Evolutionary conservation across 805 yeast species (phyloP).

Genomic region (Starmerella bombicola): DNA sequence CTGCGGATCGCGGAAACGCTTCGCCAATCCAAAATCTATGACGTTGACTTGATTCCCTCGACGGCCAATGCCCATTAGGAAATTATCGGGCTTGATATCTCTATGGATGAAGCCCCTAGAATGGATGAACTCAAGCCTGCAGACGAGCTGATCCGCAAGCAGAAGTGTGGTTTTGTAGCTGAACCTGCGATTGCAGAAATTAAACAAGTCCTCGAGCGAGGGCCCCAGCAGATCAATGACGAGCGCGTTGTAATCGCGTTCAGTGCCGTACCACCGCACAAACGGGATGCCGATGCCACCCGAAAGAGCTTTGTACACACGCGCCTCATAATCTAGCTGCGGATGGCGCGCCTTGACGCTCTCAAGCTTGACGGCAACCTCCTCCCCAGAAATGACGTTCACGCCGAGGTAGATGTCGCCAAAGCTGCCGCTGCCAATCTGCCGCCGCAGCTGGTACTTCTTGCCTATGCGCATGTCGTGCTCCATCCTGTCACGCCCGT

Average conservation of each 20-base stretch:
- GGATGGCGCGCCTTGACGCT: slow-evolving; percentile 87
- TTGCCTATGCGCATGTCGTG: slow-evolving; percentile 77
- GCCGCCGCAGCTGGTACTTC: slow-evolving; percentile 91
- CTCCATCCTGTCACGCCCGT: too few relatives aligned
- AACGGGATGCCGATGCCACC: slow-evolving; percentile 98
- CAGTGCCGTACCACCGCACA: slow-evolving; percentile 94
- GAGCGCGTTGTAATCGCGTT: slow-evolving; percentile 92
- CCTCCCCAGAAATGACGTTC: slow-evolving; percentile 90
- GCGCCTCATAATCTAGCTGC: slow-evolving; percentile 91
- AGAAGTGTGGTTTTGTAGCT: slow-evolving; percentile 85
- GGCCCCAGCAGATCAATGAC: slow-evolving; percentile 94
- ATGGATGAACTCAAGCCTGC: slow-evolving; percentile 90
- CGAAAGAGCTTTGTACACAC: slow-evolving; percentile 83
- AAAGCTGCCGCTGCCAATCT: slow-evolving; percentile 93
- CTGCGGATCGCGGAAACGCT: slow-evolving; percentile 87
- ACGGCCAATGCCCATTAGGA: slow-evolving; percentile 78
- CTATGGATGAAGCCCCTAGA: slow-evolving; percentile 84
- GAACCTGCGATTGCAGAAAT: slow-evolving; percentile 88
- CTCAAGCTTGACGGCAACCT: slow-evolving; percentile 92
- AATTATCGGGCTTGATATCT: slow-evolving; percentile 75
- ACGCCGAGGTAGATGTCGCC: slow-evolving; percentile 90
- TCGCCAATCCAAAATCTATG: slow-evolving; percentile 87
- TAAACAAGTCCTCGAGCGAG: slow-evolving; percentile 85
- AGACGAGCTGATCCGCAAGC: slow-evolving; percentile 85
- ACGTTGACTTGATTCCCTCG: slow-evolving; percentile 92